Evolutionary conservation across 2,329 filamentous ascomycete genomes (phyloP).

Genomic region (Ophiostoma tasmaniense): DNA sequence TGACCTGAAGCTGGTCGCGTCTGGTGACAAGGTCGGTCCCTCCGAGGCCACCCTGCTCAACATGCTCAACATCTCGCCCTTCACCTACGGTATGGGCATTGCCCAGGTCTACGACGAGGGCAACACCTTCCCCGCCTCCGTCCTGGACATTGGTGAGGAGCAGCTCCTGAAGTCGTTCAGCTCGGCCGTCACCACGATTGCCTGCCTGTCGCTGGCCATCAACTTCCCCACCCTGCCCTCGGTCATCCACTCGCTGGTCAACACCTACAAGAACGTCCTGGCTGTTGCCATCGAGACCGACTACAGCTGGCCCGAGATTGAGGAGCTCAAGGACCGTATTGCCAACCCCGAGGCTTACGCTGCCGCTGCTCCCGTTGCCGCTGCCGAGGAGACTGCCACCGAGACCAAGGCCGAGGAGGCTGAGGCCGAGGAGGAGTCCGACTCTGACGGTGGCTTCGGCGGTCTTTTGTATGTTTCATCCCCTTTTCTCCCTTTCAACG

Average conservation of each 20-base stretch:
- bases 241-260: constrained; percentile 92
- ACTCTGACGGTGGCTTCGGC: constrained; percentile 59
- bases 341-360: constrained; percentile 98
- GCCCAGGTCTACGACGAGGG: constrained; percentile 95
- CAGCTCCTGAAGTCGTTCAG: constrained; percentile 82
- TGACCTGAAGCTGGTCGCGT: constrained; percentile 96
- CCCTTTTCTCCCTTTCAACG: no score
- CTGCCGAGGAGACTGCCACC: constrained; percentile 47
- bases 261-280: constrained; percentile 95
- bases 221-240: constrained; percentile 96
- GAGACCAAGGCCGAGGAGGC: constrained; percentile 57
- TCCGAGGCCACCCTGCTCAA: constrained; percentile 98
- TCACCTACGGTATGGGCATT: constrained; percentile 98
- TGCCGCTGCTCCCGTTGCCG: constrained; percentile 63
- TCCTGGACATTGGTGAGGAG: constrained; percentile 90
- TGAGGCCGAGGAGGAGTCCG: constrained; percentile 63
- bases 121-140: constrained; percentile 76
- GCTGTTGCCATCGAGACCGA: constrained; percentile 85
- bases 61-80: constrained; percentile 99
- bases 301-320: constrained; percentile 89
- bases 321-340: constrained; percentile 98
- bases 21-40: constrained; percentile 87
- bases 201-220: constrained; percentile 80
- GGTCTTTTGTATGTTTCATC: constrained; percentile 53
- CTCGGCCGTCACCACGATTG: constrained; percentile 76